Evolutionary conservation across 2,329 filamentous ascomycete genomes (phyloP), one percentile per base, ranked within the genome.

Genomic region (Aphanocladium album): DNA sequence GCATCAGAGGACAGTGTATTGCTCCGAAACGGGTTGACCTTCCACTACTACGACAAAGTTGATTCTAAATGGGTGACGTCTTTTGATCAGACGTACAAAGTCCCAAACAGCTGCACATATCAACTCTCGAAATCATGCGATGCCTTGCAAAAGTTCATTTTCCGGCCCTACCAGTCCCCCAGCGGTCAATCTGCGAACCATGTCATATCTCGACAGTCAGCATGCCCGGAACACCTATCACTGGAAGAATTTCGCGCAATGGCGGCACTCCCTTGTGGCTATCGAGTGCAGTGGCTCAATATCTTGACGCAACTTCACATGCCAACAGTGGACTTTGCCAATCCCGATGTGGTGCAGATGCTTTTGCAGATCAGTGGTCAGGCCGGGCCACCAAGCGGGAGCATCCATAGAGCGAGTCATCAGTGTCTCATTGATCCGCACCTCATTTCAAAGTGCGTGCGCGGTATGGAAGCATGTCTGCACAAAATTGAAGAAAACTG

Each of bases 171-270:
- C 27, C 9, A 25, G 7, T 11, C 6, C 6, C 58, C 58, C 2
- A 60, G 25, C 47, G 51, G 58, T 9, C n/a, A n/a, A 9, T 1
- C 35, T 11, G 6, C 58, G 4, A 60, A 60, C 16, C 11, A 23
- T 19, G n/a, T 51, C 43, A 50, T 56, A 6, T 55, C 58, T 2
- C 11, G 16, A 14, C 58, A 60, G n/a, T 56, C 41, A 7, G n/a
- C 41, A 7, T 60, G 58, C 37, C 51, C 58, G 2, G 33, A 50
- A 5, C 3, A 51, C 16, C 5, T 60, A 8, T 50, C 58, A 1
- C 21, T 46, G 64, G 14, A 76, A 81, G 0, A 58, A 55, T 30
- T 51, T 39, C 12, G 46, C 14, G 37, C 52, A 1, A 49, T 61
- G 37, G 45, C 43, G 9, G 19, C 52, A 5, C 21, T 61, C 23